Conservation (phyloP, 2,329 filamentous ascomycete genomes). For the Leptodontidium sp. region DNA sequence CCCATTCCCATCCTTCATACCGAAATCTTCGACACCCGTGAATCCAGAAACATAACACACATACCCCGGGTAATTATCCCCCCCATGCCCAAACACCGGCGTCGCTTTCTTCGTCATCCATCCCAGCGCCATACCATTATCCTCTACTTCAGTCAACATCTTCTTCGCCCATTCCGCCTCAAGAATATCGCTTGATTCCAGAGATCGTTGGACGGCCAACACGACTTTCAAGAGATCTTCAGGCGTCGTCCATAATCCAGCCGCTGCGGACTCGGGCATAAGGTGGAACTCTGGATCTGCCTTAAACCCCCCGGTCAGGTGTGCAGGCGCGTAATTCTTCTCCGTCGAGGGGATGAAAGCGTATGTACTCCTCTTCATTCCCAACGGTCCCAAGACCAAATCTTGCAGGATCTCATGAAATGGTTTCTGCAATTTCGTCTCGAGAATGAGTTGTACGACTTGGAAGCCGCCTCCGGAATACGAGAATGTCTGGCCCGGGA, state of each 20-base stretch:
- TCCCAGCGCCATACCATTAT: constrained; percentile 24
- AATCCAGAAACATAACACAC: constrained; percentile 25
- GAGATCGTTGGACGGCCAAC: constrained; percentile 18
- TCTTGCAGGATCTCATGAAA: constrained; percentile 27
- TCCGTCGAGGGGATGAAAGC: constrained; percentile 6
- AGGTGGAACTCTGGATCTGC: constrained; percentile 10
- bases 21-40: constrained; percentile 8
- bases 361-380: constrained; percentile 27
- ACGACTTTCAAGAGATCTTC: constrained; percentile 27
- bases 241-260: constrained; percentile 31
- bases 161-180: constrained; percentile 21
- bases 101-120: constrained; percentile 23
- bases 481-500: constrained; percentile 25
- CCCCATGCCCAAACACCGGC: constrained; percentile 23
- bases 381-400: constrained; percentile 21
- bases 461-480: constrained; percentile 30
- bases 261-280: constrained; percentile 25
- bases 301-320: constrained; percentile 14
- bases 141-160: constrained; percentile 29
- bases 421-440: constrained; percentile 15
- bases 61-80: constrained; percentile 29
- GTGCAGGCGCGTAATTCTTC: constrained; percentile 25
- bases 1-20: not conserved
- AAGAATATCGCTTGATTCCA: constrained; percentile 23
- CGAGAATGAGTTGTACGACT: constrained; percentile 30